phyloP scores from a whole-genome alignment of 495 filamentous ascomycete genomes.

The Viridothelium virens region DNA sequence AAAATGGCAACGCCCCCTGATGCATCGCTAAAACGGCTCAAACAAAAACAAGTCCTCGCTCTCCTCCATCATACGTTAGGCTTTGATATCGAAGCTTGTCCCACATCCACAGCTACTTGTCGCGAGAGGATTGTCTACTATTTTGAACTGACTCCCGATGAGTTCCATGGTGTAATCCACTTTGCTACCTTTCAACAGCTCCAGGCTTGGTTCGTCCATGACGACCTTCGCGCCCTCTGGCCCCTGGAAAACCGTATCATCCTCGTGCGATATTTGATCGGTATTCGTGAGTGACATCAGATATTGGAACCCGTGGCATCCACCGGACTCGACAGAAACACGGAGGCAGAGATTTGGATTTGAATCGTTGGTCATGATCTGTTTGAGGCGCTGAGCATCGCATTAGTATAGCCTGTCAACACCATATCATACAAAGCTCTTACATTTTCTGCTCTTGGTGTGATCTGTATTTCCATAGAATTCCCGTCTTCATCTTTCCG shows the following conservation, averaged over 20 bases:
- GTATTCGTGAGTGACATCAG: slow-evolving; percentile 73
- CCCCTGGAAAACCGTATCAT: slow-evolving; percentile 62
- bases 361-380: slow-evolving; percentile 60
- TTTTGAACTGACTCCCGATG: slow-evolving; percentile 97
- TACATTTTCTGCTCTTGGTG: slow-evolving; percentile 72
- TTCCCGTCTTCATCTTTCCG: slow-evolving; percentile 71
- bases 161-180: slow-evolving; percentile 94
- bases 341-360: slow-evolving; percentile 81
- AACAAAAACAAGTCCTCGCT: slow-evolving; percentile 13
- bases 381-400: slow-evolving; percentile 53
- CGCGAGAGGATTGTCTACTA: slow-evolving; percentile 83
- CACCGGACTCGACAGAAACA: slow-evolving; percentile 82
- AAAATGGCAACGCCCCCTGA: neutral
- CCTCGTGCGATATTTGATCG: slow-evolving; percentile 53
- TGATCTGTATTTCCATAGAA: slow-evolving; percentile 70
- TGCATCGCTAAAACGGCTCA: neutral
- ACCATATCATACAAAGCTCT: slow-evolving; percentile 26
- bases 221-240: slow-evolving; percentile 58
- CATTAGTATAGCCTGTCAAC: neutral
- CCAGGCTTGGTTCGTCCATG: slow-evolving; percentile 79
- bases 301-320: slow-evolving; percentile 98
- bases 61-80: slow-evolving; percentile 24
- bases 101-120: slow-evolving; percentile 96
- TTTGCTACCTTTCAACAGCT: slow-evolving; percentile 83
- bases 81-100: slow-evolving; percentile 91